Percentiles rank a stretch among this genome's conserved stretches.
Conservation (phyloP, 2,329 filamentous ascomycete genomes). For the Colletotrichum cordylinicola region DNA sequence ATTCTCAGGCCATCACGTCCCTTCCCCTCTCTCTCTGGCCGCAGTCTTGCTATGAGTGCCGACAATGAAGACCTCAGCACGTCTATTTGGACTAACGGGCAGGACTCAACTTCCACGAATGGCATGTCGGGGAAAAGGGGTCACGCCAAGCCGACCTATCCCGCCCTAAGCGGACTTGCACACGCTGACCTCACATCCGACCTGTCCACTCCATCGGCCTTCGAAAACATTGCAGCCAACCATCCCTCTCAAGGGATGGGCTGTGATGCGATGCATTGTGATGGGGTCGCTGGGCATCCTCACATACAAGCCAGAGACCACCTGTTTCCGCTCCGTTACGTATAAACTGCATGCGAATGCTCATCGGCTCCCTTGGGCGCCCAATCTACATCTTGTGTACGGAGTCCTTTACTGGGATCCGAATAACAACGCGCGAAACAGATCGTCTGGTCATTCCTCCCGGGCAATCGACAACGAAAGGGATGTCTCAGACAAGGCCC, state of each 20-base stretch:
- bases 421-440: conserved; percentile 5
- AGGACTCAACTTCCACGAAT: conserved; percentile 3
- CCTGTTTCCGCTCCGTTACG: not conserved
- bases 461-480: conserved; percentile 7
- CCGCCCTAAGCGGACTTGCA: not conserved
- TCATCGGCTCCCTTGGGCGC: not conserved
- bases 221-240: not conserved
- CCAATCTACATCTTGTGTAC: not conserved
- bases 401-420: not conserved
- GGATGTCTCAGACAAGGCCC: conserved; percentile 15
- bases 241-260: not conserved
- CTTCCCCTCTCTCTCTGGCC: not conserved
- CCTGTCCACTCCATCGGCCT: not conserved
- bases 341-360: conserved; percentile 1
- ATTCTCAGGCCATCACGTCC: not conserved
- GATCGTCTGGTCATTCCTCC: conserved; percentile 4
- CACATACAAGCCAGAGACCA: not conserved
- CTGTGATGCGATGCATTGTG: not conserved
- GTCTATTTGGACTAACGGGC: not conserved
- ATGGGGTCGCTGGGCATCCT: not conserved
- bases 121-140: conserved; percentile 15
- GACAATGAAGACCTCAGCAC: not conserved
- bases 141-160: not conserved
- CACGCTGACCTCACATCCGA: not conserved
- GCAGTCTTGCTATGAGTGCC: not conserved